Percentiles rank a stretch among this genome's conserved stretches.
Evolutionary conservation across 2,329 filamentous ascomycete genomes (phyloP).

Genomic region (Venturia asperata): DNA sequence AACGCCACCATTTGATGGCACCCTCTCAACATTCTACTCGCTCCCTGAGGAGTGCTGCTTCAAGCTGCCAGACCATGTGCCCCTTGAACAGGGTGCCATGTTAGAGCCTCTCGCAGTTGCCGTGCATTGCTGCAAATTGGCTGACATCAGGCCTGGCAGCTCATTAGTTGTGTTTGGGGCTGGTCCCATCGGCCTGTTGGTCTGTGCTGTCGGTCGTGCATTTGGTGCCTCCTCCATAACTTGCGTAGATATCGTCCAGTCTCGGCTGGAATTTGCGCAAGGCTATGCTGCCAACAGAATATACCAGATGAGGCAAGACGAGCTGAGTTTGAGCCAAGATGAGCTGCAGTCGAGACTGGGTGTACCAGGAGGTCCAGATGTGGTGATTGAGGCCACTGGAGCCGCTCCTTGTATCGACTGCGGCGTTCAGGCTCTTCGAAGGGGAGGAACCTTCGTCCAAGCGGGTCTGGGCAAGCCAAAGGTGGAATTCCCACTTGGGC

Average conservation of each 20-base stretch:
- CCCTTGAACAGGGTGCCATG: conserved; percentile 26
- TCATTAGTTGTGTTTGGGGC: conserved; percentile 24
- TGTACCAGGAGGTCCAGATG: conserved; percentile 23
- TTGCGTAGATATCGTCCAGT: conserved; percentile 23
- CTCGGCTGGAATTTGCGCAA: conserved; percentile 25
- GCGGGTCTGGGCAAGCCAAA: conserved; percentile 31
- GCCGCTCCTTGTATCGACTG: conserved; percentile 25
- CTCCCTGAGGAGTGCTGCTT: conserved; percentile 27
- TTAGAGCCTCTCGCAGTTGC: conserved; percentile 27
- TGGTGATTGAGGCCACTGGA: conserved; percentile 27
- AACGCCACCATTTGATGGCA: conserved; percentile 27
- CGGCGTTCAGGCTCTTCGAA: conserved; percentile 22
- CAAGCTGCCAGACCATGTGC: conserved; percentile 26
- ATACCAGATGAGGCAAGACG: conserved; percentile 20
- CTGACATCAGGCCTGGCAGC: conserved; percentile 21
- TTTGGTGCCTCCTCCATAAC: conserved; percentile 24
- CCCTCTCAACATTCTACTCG: conserved; percentile 26
- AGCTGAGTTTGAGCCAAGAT: conserved; percentile 21
- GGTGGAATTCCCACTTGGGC: conserved; percentile 46
- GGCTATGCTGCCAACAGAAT: conserved; percentile 20
- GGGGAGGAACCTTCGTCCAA: conserved; percentile 25
- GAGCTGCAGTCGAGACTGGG: conserved; percentile 21
- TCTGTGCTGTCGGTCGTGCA: conserved; percentile 24
- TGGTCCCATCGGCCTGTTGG: conserved; percentile 27
- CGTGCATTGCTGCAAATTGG: conserved; percentile 25